Conservation (phyloP, 148 eudicot species). For the Chenopodium album region DNA sequence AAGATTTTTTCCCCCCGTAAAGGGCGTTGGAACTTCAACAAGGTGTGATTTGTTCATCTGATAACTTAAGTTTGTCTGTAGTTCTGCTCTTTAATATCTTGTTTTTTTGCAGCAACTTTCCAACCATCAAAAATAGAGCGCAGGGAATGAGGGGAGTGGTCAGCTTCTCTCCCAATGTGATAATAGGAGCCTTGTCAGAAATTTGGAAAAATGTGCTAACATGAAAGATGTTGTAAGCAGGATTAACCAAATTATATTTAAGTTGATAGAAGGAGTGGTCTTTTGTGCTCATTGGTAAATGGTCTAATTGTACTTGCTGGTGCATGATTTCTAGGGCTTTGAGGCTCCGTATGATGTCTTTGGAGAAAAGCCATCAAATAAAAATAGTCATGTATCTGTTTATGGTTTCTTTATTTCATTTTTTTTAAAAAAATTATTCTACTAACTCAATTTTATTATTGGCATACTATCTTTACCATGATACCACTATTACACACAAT, state of each 20-base stretch:
- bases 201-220: constrained; percentile 62
- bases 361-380: constrained; percentile 57
- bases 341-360: constrained; percentile 74
- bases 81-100: neutral
- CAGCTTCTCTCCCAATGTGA: constrained; percentile 87
- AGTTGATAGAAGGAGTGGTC: neutral
- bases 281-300: neutral
- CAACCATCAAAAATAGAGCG: constrained; percentile 61
- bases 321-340: constrained; percentile 35
- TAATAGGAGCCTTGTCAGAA: constrained; percentile 47
- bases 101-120: constrained; percentile 50
- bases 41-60: constrained; percentile 41
- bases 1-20: constrained; percentile 76
- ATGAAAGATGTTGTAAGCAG: constrained; percentile 76
- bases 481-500: too few relatives aligned
- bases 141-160: constrained; percentile 57
- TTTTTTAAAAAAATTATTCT: too few relatives aligned
- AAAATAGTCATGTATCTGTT: neutral
- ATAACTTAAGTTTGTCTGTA: neutral
- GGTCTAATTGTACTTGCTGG: too few relatives aligned
- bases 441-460: too few relatives aligned
- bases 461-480: too few relatives aligned
- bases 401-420: too few relatives aligned
- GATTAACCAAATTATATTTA: neutral
- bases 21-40: constrained; percentile 93